phyloP scores from a whole-genome alignment of 257 asterid genomes.

The Gentiana macrophylla region DNA sequence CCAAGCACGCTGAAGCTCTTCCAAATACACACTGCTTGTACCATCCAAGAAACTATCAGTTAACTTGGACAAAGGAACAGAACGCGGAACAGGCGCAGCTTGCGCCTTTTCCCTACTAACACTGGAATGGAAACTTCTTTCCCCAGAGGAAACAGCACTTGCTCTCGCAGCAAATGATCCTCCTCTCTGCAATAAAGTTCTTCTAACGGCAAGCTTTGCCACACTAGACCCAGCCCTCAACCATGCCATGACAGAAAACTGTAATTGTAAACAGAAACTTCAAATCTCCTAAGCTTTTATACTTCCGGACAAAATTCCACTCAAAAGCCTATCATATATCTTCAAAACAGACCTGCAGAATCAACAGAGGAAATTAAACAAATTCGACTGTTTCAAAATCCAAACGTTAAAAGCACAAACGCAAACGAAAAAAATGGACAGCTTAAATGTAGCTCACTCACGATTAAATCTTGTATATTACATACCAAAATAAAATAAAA shows the following conservation, averaged over 20 bases:
- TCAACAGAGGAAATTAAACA: too few relatives aligned
- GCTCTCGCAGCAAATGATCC: slow-evolving; percentile 32
- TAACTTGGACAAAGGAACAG: slow-evolving; percentile 86
- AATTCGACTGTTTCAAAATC: too few relatives aligned
- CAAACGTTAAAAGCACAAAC: too few relatives aligned
- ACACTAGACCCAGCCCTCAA: slow-evolving; percentile 71
- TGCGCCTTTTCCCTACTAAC: slow-evolving; percentile 55
- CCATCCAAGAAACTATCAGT: slow-evolving; percentile 95
- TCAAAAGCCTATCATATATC: too few relatives aligned
- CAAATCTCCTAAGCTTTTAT: too few relatives aligned
- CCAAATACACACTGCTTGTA: slow-evolving; percentile 93
- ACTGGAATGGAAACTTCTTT: slow-evolving; percentile 51
- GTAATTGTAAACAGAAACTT: too few relatives aligned
- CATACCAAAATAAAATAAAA: too few relatives aligned
- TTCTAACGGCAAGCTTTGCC: slow-evolving; percentile 67
- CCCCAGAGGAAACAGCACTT: slow-evolving; percentile 26
- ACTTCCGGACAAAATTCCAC: too few relatives aligned
- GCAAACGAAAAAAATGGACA: too few relatives aligned
- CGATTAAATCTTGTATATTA: too few relatives aligned
- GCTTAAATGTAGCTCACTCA: too few relatives aligned
- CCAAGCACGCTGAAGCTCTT: slow-evolving; percentile 98
- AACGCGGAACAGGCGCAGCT: slow-evolving; percentile 75
- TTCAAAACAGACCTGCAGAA: too few relatives aligned
- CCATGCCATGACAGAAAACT: slow-evolving; percentile 47
- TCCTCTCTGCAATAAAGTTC: slow-evolving; percentile 43